A percentile compares a stretch with the other conserved stretches of the same genome.
phyloP scores from a whole-genome alignment of 306 rosid species.

The Gastrolobium bilobum region DNA sequence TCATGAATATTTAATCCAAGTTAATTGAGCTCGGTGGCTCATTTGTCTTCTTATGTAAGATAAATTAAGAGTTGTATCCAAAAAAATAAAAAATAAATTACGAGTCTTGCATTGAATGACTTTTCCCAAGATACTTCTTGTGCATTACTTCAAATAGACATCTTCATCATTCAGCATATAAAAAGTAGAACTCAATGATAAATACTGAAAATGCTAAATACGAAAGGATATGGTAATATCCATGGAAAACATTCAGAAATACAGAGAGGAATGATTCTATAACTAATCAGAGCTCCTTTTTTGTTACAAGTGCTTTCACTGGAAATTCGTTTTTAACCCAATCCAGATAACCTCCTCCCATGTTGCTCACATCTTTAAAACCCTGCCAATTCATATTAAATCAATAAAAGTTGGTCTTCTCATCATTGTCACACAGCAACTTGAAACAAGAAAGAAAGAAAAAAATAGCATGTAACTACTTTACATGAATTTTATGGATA shows the following conservation, averaged over 20 bases:
- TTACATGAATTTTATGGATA: not conserved
- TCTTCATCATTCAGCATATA: not conserved
- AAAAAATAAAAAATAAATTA: too few relatives aligned
- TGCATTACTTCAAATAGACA: constrained; percentile 3
- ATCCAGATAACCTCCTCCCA: constrained; percentile 87
- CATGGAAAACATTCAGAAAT: not conserved
- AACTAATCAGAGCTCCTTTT: not conserved
- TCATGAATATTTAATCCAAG: too few relatives aligned
- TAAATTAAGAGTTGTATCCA: too few relatives aligned
- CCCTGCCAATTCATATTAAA: constrained; percentile 65
- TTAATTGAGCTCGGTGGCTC: too few relatives aligned
- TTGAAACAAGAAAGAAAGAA: not conserved
- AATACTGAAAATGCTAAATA: constrained; percentile 15
- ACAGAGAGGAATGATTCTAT: not conserved
- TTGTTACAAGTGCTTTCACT: constrained; percentile 14
- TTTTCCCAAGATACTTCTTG: not conserved
- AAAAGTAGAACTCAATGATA: not conserved
- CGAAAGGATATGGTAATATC: not conserved
- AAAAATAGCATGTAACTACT: not conserved
- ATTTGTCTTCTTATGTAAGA: too few relatives aligned
- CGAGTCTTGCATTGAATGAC: not conserved
- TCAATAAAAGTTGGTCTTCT: not conserved
- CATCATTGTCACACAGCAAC: not conserved
- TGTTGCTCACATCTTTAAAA: constrained; percentile 70
- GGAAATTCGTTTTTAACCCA: constrained; percentile 69